Base-by-base conservation (phyloP, 2,329 filamentous ascomycete species). In the Teratosphaeria nubilosa region DNA sequence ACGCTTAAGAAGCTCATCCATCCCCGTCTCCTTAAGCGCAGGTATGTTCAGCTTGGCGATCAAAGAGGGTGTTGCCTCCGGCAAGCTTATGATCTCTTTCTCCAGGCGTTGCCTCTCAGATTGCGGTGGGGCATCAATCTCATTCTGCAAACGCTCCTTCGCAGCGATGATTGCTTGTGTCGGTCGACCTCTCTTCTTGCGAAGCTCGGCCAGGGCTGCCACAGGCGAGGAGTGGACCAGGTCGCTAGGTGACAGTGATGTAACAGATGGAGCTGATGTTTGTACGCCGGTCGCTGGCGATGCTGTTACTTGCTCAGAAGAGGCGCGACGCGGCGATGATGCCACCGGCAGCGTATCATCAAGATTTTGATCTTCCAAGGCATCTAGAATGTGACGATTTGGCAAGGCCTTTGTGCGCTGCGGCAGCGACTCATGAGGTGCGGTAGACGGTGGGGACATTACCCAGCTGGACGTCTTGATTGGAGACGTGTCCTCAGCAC, bases 171-270 rank as follows among this genome's bases (percentile, higher is more conserved):
- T 53, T 24, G 51, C 51, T 5, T 58, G 55, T 24, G 56, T 51
- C 16, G 62, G 60, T 20, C 62, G 55, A 51, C 60, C 60, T 34
- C 59, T 53, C 34, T 64, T 63, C 32, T 60, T 61, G 31, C 25
- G 51, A 14, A 53, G 51, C 25, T n/a, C 16, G 25, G 25, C 25
- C 13, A 31, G 20, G 11, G 51, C 51, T 30, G 25, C 31, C 25
- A 30, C 20, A 1, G 51, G 31, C 14, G 51, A 25, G 7, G 51
- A 53, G 10, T 14, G 51, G 16, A 9, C 41, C 5, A 48, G 41
- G 16, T 48, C 41, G 41, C 41, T 48, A 5, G 4, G 16, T 48
- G 41, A 48, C 41, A n/a, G 41, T n/a, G 20, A 10, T 20, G n/a
- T 20, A 20, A 22, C 10, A 22, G n/a, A 16, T 48, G 20, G 20